These are phyloP conservation scores for Stylonectria norvegica DNA, from an alignment of 2,329 filamentous ascomycete species.

Conservation along the genomic window DNA sequence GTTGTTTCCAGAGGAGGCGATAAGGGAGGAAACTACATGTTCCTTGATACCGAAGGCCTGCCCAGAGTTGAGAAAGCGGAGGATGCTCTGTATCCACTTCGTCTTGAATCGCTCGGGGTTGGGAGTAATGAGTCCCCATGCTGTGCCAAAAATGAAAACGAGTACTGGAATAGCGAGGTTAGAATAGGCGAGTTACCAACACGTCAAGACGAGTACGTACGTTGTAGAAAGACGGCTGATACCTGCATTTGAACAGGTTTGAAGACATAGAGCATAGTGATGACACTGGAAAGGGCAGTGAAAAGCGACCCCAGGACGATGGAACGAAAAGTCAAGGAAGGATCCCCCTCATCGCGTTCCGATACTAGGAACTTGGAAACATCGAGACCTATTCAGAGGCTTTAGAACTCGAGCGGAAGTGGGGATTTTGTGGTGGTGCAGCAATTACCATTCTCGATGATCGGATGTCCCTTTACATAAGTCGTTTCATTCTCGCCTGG, in stretches of 20 bases:
- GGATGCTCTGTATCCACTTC: conserved; percentile 2
- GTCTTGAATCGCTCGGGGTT: not conserved
- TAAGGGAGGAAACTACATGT: conserved; percentile 19
- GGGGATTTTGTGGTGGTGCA: no score
- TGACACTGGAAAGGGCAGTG: conserved; percentile 18
- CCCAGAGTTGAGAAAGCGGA: conserved; percentile 15
- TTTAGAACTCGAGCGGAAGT: no score
- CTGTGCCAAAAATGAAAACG: no score
- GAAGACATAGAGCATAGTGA: conserved; percentile 24
- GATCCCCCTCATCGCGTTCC: conserved; percentile 17
- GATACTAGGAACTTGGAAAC: conserved; percentile 20
- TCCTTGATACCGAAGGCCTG: conserved; percentile 18
- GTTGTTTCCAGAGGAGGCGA: conserved; percentile 19
- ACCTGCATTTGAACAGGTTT: no score
- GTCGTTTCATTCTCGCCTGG: no score
- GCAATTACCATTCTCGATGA: no score
- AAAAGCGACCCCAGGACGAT: conserved; percentile 18
- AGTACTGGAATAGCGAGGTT: no score
- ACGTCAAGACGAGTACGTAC: no score
- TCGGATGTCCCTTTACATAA: no score
- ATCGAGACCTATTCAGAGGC: conserved; percentile 13
- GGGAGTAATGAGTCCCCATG: conserved; percentile 2
- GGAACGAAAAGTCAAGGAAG: conserved; percentile 19
- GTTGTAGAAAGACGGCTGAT: no score
- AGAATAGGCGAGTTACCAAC: no score